Percentiles rank a stretch among this genome's conserved stretches.
Evolutionary conservation across 2,329 filamentous ascomycete species (phyloP).

Genomic region (Ascochyta fabae): DNA sequence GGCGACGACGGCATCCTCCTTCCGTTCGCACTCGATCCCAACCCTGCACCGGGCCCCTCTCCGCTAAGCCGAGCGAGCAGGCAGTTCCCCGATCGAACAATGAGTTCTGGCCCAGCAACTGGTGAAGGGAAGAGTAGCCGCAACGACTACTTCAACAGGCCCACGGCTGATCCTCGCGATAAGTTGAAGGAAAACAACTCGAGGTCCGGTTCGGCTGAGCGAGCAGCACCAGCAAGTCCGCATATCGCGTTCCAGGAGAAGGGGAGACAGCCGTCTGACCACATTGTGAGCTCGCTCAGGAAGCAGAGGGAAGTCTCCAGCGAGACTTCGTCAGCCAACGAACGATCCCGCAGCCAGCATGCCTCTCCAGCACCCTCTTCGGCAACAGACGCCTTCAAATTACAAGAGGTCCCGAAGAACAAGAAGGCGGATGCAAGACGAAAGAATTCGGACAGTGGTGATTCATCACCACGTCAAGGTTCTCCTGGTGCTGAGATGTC

Average conservation of each 20-base stretch:
- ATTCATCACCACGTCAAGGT: slow-evolving; percentile 46
- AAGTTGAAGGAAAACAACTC: slow-evolving; percentile 52
- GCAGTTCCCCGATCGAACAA: slow-evolving; percentile 36
- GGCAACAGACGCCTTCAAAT: slow-evolving; percentile 64
- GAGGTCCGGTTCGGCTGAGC: slow-evolving; percentile 54
- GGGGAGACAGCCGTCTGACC: slow-evolving; percentile 68
- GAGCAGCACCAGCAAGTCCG: slow-evolving; percentile 65
- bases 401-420: slow-evolving; percentile 80
- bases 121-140: slow-evolving; percentile 39
- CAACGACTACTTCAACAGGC: slow-evolving; percentile 54
- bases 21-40: slow-evolving; percentile 60
- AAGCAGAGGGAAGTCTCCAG: slow-evolving; percentile 50
- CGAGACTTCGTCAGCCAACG: slow-evolving; percentile 49
- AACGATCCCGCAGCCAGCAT: slow-evolving; percentile 56
- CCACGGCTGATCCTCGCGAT: slow-evolving; percentile 49
- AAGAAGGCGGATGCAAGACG: slow-evolving; percentile 58
- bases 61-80: slow-evolving; percentile 44
- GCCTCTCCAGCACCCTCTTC: slow-evolving; percentile 44
- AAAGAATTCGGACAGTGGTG: slow-evolving; percentile 54
- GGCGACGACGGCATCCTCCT: slow-evolving; percentile 60
- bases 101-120: slow-evolving; percentile 25
- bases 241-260: slow-evolving; percentile 94
- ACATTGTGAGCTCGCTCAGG: slow-evolving; percentile 62
- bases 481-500: slow-evolving; percentile 51
- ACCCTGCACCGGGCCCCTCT: slow-evolving; percentile 51